Evolutionary conservation across 2,329 filamentous ascomycete genomes (phyloP), one percentile per base, ranked within the genome.

Genomic region (Dissoconium aciculare): DNA sequence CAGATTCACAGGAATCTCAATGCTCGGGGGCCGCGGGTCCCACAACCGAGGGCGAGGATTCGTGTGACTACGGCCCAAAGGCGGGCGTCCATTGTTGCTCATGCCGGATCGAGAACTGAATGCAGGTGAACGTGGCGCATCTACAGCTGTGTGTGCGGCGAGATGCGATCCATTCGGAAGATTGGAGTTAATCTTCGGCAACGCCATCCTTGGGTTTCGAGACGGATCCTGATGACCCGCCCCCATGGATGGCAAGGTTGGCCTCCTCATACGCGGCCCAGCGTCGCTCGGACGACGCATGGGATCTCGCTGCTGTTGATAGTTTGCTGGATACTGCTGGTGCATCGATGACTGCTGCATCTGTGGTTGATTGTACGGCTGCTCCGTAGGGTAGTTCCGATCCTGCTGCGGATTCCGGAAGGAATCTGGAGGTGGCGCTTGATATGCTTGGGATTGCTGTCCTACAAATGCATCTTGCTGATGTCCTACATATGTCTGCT

Each of bases 101-200:
- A 23, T n/a, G 19, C 35, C 38, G 4, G 45, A 49, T 15, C 43
- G 34, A 9, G 28, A 30, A 31, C 50, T 51, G 17, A 38, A 23
- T 35, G 49, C 62, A 44, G 52, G 49, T 26, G 49, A 50, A 12
- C 47, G 30, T 2, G 51, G 50, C 14, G 78, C 81, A 15, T 67
- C 60, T 66, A 69, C 39, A 63, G 66, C 24, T 71, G 74, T 17
- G n/a, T 36, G 43, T 19, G 47, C 44, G 14, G 40, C 46, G 14
- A 47, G 43, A 37, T 42, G 51, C 5, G 48, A 45, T 26, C 28
- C 32, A 31, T 52, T 52, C 10, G 50, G 49, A 14, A 40, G 42
- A 11, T 45, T 44, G 3, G 49, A 34, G 34, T 51, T 50, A 37
- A 52, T 52, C 28, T 39, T 39, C 11, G 49, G 47, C 16, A 41